A percentile compares a stretch with the other conserved stretches of the same genome.
Evolutionary conservation across 768 basidiomycete species (phyloP).

Genomic region (Tulasnella sp.): DNA sequence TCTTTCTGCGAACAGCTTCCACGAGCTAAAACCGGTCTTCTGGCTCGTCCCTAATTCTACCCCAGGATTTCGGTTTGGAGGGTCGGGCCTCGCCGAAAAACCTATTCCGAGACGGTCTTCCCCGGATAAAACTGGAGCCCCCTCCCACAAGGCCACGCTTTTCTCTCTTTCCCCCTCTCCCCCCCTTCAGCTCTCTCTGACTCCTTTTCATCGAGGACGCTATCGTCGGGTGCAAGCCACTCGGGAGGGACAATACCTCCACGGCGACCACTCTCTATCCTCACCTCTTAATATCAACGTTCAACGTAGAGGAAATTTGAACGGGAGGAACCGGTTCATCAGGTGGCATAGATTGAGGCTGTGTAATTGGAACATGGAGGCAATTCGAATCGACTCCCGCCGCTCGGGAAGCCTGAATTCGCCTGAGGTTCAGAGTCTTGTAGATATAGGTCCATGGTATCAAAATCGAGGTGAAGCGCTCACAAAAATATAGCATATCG

Average conservation of each 20-base stretch:
- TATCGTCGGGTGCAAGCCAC: background rate
- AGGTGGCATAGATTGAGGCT: background rate
- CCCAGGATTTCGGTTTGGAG: background rate
- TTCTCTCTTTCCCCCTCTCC: background rate
- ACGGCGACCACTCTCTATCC: background rate
- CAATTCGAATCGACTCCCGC: background rate
- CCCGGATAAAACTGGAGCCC: conserved; percentile 1
- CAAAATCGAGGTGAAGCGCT: conserved; percentile 15
- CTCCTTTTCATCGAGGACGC: background rate
- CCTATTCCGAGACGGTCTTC: background rate
- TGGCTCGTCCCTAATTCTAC: background rate
- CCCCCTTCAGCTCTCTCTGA: background rate
- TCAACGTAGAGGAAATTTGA: background rate
- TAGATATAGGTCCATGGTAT: conserved; percentile 12
- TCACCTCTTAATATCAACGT: background rate
- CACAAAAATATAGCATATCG: background rate
- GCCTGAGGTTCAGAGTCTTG: background rate
- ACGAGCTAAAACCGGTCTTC: background rate
- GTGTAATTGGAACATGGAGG: background rate
- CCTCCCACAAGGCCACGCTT: background rate
- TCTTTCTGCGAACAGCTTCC: background rate
- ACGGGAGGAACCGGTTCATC: background rate
- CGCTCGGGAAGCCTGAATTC: background rate
- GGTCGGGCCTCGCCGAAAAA: conserved; percentile 1
- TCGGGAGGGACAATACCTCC: background rate